Evolutionary conservation across 1,284 basidiomycete genomes (phyloP).

Genomic region (Peniophora sp.): DNA sequence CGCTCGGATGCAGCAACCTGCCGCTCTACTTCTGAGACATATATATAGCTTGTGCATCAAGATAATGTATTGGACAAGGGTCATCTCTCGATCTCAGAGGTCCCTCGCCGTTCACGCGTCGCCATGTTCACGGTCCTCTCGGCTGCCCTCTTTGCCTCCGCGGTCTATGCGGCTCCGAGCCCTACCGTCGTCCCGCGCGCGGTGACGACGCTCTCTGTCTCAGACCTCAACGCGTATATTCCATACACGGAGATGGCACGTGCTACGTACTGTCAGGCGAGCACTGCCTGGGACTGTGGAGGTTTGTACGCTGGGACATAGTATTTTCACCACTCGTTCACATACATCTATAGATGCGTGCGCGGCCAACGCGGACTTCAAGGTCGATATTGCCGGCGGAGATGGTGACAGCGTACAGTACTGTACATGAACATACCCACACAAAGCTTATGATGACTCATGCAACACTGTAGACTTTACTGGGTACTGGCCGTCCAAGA

Average conservation of each 20-base stretch:
- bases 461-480: constrained; percentile 28
- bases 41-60: no score
- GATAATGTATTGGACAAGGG: no score
- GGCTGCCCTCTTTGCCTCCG: background rate
- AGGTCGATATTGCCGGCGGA: constrained; percentile 35
- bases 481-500: constrained; percentile 35
- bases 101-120: background rate
- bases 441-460: background rate
- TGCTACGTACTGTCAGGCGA: constrained; percentile 29
- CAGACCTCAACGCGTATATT: constrained; percentile 22
- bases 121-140: background rate
- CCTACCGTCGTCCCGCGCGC: constrained; percentile 5
- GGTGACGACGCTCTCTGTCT: constrained; percentile 21
- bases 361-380: constrained; percentile 33
- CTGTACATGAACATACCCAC: constrained; percentile 23
- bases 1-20: no score
- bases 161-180: background rate
- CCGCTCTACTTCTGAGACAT: no score
- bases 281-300: constrained; percentile 28
- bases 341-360: constrained; percentile 23
- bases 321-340: background rate
- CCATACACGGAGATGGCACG: constrained; percentile 34
- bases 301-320: constrained; percentile 20
- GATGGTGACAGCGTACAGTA: constrained; percentile 37
- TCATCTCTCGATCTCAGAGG: no score